These are phyloP conservation scores for Aspergillus tamarii DNA, from an alignment of 2,329 filamentous ascomycete species.

Conservation along the genomic window DNA sequence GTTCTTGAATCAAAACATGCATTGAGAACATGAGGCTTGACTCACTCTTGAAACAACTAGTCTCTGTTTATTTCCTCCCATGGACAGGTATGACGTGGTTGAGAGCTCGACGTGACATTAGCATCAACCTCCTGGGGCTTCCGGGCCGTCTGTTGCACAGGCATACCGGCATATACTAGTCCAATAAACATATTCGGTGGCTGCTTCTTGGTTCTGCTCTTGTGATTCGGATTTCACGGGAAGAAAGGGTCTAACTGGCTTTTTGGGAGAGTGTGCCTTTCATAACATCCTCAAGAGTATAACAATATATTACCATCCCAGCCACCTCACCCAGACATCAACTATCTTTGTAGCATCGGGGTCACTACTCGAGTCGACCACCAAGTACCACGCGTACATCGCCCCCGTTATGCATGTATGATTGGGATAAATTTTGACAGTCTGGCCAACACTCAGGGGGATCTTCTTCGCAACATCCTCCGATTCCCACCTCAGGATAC, in stretches of 20 bases:
- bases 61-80: no score
- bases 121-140: no score
- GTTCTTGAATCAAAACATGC: no score
- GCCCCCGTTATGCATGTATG: constrained; percentile 78
- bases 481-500: constrained; percentile 65
- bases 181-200: not conserved
- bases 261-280: not conserved
- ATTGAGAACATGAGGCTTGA: no score
- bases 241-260: not conserved
- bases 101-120: no score
- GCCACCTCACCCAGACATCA: constrained; percentile 71
- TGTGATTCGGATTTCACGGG: not conserved
- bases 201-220: not conserved
- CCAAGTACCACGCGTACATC: constrained; percentile 71
- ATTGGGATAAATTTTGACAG: constrained; percentile 75
- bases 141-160: no score
- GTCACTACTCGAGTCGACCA: constrained; percentile 66
- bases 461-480: constrained; percentile 48
- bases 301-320: not conserved
- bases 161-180: no score
- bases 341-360: constrained; percentile 63
- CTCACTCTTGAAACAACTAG: no score
- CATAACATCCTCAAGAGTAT: not conserved
- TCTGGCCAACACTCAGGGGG: constrained; percentile 64
- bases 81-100: no score